These are phyloP conservation scores for Microsporum audouinii DNA, from an alignment of 2,329 filamentous ascomycete species.

Conservation along the genomic window DNA sequence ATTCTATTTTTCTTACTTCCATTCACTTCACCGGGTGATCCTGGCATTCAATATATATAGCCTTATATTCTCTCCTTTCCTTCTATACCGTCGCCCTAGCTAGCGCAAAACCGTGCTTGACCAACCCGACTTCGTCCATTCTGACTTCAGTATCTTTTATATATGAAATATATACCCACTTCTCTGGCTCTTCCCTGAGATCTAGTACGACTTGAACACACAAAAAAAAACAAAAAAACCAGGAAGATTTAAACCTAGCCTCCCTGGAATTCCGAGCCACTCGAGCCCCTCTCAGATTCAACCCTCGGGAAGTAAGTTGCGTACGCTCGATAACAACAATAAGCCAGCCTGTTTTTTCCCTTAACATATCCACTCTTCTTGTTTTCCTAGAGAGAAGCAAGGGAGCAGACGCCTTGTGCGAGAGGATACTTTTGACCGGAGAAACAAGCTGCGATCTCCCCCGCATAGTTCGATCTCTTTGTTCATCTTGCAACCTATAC, in stretches of 20 bases:
- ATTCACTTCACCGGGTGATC: background rate
- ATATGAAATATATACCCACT: background rate
- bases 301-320: background rate
- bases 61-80: background rate
- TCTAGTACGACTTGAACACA: background rate
- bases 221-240: background rate
- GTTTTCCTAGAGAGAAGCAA: background rate
- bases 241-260: background rate
- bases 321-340: background rate
- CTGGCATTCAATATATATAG: background rate
- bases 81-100: background rate
- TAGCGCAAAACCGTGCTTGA: background rate
- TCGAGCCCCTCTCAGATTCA: background rate
- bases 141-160: background rate
- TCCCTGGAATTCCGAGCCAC: background rate
- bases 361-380: background rate
- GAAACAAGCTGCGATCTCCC: background rate
- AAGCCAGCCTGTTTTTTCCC: background rate
- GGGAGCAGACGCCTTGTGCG: background rate
- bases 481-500: background rate
- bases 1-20: background rate
- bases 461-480: conserved; percentile 1
- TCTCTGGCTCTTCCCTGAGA: background rate
- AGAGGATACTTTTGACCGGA: background rate
- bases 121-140: background rate